Evolutionary conservation across 106 monocot species (phyloP).

Genomic region (Ottelia alismoides): DNA sequence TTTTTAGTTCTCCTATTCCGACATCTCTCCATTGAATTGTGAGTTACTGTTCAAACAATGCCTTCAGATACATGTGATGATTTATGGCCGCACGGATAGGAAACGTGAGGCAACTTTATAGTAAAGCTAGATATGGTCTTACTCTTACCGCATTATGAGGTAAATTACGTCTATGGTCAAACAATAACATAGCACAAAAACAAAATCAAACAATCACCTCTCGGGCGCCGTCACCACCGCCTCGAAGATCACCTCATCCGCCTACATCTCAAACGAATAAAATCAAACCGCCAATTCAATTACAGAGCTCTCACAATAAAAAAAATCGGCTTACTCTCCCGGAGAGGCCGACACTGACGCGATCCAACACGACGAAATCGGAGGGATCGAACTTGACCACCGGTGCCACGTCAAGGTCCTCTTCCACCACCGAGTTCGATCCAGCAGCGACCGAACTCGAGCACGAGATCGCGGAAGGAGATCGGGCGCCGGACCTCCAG

Average conservation of each 20-base stretch:
- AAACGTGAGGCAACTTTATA: no score
- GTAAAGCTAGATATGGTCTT: no score
- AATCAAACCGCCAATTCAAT: neutral
- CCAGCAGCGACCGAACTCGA: neutral
- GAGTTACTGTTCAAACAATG: no score
- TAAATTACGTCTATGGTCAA: neutral
- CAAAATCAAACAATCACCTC: conserved; percentile 23
- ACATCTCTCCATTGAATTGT: no score
- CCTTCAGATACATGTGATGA: no score
- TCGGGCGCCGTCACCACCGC: conserved; percentile 55
- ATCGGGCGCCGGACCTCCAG: neutral
- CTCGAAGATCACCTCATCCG: conserved; percentile 88
- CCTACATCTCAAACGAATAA: conserved; percentile 17
- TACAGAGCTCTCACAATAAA: neutral
- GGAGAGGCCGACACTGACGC: conserved; percentile 76
- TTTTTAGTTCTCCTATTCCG: no score
- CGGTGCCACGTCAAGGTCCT: conserved; percentile 24
- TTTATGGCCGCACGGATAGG: no score
- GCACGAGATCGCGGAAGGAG: neutral
- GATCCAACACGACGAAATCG: conserved; percentile 56
- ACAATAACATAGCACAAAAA: neutral
- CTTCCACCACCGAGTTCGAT: conserved; percentile 2
- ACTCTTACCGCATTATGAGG: neutral
- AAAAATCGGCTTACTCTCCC: conserved; percentile 40
- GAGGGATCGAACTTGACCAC: conserved; percentile 44